Percentiles rank a stretch among this genome's conserved stretches.
Evolutionary conservation across 2,329 filamentous ascomycete species (phyloP).

Genomic region (Xylaria sp.): DNA sequence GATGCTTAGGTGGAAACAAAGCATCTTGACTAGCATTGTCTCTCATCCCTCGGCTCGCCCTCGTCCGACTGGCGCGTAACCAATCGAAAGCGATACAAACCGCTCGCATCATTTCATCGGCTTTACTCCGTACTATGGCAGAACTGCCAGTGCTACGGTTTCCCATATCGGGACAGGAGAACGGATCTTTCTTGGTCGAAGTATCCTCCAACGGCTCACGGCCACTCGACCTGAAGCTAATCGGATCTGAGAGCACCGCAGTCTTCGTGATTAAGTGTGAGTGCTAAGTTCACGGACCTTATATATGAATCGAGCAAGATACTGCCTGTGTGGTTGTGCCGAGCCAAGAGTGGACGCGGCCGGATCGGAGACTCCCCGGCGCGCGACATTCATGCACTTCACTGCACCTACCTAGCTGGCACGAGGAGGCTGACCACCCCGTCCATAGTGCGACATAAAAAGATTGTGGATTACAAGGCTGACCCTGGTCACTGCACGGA

Average conservation of each 20-base stretch:
- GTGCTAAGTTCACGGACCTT: slow-evolving; percentile 39
- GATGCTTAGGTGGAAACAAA: neutral
- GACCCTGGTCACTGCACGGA: slow-evolving; percentile 60
- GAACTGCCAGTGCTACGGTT: slow-evolving; percentile 59
- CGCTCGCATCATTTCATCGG: neutral
- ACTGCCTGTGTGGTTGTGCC: slow-evolving; percentile 12
- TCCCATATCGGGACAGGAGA: slow-evolving; percentile 58
- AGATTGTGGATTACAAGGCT: slow-evolving; percentile 57
- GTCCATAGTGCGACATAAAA: slow-evolving; percentile 61
- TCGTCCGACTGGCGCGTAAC: neutral
- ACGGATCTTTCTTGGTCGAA: slow-evolving; percentile 65
- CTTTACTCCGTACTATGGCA: slow-evolving; percentile 29
- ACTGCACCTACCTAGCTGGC: slow-evolving; percentile 19
- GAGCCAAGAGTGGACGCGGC: slow-evolving; percentile 20
- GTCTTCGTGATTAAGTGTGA: slow-evolving; percentile 65
- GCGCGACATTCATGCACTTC: slow-evolving; percentile 34
- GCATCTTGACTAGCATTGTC: neutral
- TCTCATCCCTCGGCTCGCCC: slow-evolving; percentile 5
- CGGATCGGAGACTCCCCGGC: slow-evolving; percentile 24
- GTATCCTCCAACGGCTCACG: slow-evolving; percentile 56
- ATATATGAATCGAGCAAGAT: slow-evolving; percentile 1
- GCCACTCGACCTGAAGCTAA: slow-evolving; percentile 68
- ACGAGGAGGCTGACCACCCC: slow-evolving; percentile 30
- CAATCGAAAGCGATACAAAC: slow-evolving; percentile 3
- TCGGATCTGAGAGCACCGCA: slow-evolving; percentile 70